Base-by-base conservation (phyloP, 352 stramenopile species). In the Halophytophthora polymorphica region DNA sequence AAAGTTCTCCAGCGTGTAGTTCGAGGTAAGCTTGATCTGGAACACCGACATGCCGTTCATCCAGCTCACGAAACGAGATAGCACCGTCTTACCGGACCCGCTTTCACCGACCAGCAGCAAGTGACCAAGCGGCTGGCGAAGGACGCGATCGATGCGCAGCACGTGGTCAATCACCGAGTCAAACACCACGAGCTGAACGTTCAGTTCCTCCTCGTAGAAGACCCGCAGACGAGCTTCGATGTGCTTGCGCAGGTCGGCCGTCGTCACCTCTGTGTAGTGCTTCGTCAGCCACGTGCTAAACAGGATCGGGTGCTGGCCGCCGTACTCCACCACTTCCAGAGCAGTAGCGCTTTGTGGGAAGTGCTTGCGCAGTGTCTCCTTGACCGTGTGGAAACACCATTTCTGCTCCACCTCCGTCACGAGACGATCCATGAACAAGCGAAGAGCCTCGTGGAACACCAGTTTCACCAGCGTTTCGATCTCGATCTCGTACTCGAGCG, bases 11-110 rank as follows among this genome's bases (percentile, higher is more conserved):
- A 99, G 80, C 10, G 88, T 98, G 76, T 99, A 99, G 41, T 97
- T 94, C 13, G 95, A 98, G 45, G 97, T 98, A 2, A 98, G 83
- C 63, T 99, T 99, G 74, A 99, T 99, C 68, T 99, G 96, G 73
- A 99, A 99, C n/a, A 99, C 97, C 17, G 85, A 96, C 56, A 99
- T 96, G 18, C 97, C 98, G 54, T 99, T 99, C 96, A 99, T 99
- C 98, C 98, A 99, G 38, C 95, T 98, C 41, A 99, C 97, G 69
- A 99, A 99, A 37, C 97, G 96, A 18, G 94, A 98, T 2, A 99
- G 72, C 29, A 99, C 96, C 22, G 97, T 99, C 73, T 99, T 99
- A 45, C 98, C 98, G 12, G 96, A 96, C 19, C 97, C 98, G 40
- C 90, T 98, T 69, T 99, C 97, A 48, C 98, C 98, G 28, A 99